Percentiles rank a stretch among this genome's conserved stretches.
phyloP scores from a whole-genome alignment of 2,329 filamentous ascomycete genomes.

The Hymenoscyphus linearis region DNA sequence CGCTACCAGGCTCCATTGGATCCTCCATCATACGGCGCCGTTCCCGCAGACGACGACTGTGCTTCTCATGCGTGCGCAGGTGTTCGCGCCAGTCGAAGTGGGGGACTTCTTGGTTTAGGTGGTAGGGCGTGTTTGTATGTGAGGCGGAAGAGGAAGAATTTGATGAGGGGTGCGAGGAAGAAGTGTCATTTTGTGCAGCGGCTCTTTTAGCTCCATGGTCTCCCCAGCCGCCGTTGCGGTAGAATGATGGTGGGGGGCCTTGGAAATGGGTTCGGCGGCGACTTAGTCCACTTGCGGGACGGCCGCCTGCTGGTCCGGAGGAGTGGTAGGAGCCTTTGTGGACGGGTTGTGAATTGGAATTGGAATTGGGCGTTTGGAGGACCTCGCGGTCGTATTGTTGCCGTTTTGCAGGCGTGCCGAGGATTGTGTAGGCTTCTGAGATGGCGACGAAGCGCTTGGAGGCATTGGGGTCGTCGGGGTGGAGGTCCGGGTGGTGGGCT shows the following conservation, averaged over 20 bases:
- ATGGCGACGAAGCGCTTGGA: slow-evolving; percentile 74
- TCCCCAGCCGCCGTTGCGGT: slow-evolving; percentile 75
- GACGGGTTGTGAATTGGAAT: slow-evolving; percentile 14
- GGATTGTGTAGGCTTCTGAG: slow-evolving; percentile 75
- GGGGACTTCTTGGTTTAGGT: slow-evolving; percentile 47
- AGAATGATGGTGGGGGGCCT: slow-evolving; percentile 88
- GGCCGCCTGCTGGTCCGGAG: slow-evolving; percentile 60
- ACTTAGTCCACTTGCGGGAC: slow-evolving; percentile 76
- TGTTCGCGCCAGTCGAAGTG: slow-evolving; percentile 77
- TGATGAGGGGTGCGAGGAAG: slow-evolving; percentile 32
- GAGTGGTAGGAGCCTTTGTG: slow-evolving; percentile 49
- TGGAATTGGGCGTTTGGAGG: slow-evolving; percentile 30
- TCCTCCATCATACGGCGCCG: slow-evolving; percentile 23
- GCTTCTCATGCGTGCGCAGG: slow-evolving; percentile 59
- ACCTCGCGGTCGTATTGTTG: slow-evolving; percentile 74
- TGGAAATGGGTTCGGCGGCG: slow-evolving; percentile 69
- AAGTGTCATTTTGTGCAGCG: slow-evolving; percentile 40
- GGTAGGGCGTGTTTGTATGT: slow-evolving; percentile 32
- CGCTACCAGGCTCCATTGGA: slow-evolving; percentile 12
- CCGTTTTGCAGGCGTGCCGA: slow-evolving; percentile 69
- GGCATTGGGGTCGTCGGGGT: slow-evolving; percentile 69
- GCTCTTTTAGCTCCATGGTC: slow-evolving; percentile 53
- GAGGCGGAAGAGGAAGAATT: slow-evolving; percentile 36
- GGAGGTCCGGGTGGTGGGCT: slow-evolving; percentile 85
- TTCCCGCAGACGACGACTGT: slow-evolving; percentile 30